Conservation (phyloP, 2,329 filamentous ascomycete genomes). For the Diaporthe destruens region DNA sequence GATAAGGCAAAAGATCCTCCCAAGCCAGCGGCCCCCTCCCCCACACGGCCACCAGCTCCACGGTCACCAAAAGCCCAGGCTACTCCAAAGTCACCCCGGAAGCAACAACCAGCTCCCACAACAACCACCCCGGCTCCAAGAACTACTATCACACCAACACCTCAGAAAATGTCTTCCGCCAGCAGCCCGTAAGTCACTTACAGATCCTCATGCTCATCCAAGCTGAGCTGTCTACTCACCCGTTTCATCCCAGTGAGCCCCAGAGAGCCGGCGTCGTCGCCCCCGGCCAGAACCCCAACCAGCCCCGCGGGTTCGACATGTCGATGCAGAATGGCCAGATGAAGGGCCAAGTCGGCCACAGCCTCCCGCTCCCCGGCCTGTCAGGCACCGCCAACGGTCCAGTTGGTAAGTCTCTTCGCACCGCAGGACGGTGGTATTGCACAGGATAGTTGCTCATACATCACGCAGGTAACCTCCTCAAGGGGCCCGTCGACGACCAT, state of each 20-base stretch:
- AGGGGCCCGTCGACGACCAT: slow-evolving; percentile 68
- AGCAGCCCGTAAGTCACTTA: slow-evolving; percentile 16
- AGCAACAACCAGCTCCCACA: slow-evolving; percentile 10
- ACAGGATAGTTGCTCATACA: not conserved
- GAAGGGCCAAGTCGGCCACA: slow-evolving; percentile 21
- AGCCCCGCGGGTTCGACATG: slow-evolving; percentile 30
- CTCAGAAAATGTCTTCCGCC: slow-evolving; percentile 33
- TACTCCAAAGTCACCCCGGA: slow-evolving; percentile 21
- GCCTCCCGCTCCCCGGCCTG: slow-evolving; percentile 36
- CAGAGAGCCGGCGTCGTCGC: slow-evolving; percentile 31
- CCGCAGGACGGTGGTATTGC: too few relatives aligned
- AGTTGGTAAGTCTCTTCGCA: slow-evolving; percentile 27
- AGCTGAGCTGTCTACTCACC: not conserved
- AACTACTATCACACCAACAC: not conserved
- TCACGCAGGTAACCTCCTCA: slow-evolving; percentile 63
- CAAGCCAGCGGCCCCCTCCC: not conserved
- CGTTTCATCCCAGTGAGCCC: not conserved
- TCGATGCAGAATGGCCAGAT: slow-evolving; percentile 32
- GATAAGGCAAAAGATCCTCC: slow-evolving; percentile 24
- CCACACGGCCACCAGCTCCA: not conserved
- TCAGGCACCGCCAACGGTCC: slow-evolving; percentile 35
- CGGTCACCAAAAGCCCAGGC: slow-evolving; percentile 6
- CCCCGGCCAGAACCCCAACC: slow-evolving; percentile 27
- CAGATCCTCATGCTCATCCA: not conserved
- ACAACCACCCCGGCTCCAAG: not conserved